Evolutionary conservation across 129 eudicot species (phyloP), one percentile per base, ranked within the genome.

Genomic region (Helianthus annuus): DNA sequence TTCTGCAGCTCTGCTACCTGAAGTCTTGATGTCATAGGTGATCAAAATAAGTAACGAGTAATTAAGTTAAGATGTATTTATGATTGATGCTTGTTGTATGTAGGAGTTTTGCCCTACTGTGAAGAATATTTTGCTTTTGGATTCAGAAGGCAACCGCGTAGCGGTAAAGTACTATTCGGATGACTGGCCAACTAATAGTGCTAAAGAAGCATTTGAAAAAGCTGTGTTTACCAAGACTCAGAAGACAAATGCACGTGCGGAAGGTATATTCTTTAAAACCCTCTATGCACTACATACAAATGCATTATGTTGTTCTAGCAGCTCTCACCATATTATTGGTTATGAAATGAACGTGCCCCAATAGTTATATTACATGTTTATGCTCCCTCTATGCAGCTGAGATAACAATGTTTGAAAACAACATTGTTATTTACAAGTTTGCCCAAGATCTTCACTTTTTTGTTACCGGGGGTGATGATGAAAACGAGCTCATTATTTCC

Each of bases 401-500:
- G 84, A 84, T 93, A 80, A 40, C 92, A 58, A 85, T 89, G 92
- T 78, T 89, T 71, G 98, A 93, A 80, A 84, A 74, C 82, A 79
- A 84, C 65, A 56, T 93, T 39, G 80, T 93, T 56, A 83, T 89
- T 44, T 93, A 87, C 80, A 93, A 87, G 85, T 93, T 89, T 64
- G 84, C 83, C 67, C 96, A 93, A 73, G 98, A 93, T 69, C 91
- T 93, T 61, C 96, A 93, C 80, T 93, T 93, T 79, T 93, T 81
- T 85, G 98, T 93, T 14, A 89, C 90, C 38, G 95, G 95, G 3
- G 90, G 98, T 64, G 96, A 89, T 39, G 90, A 93, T 80, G 98
- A 93, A 75, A 89, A 93, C 57, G 98, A 93, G 82, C 79, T 89
- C 63, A 90, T 90, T 80, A 48, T 93, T 68, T 84, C 89, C 11